phyloP scores from a whole-genome alignment of 257 asterid species.

The Solanum clarkiae region DNA sequence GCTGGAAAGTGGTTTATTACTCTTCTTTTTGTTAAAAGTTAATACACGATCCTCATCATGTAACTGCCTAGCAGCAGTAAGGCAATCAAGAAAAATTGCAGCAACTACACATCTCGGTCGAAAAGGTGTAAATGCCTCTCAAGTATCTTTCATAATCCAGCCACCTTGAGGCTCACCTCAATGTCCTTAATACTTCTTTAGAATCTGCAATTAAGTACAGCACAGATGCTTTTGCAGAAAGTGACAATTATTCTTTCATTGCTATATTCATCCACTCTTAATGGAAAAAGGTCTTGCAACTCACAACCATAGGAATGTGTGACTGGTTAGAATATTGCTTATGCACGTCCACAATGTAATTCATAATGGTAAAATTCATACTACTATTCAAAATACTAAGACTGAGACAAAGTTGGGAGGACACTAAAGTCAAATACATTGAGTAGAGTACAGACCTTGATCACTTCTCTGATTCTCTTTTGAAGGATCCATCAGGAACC shows the following conservation, averaged over 20 bases:
- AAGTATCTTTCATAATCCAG: neutral
- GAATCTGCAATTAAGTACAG: neutral
- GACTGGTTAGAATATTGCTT: neutral
- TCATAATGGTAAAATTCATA: neutral
- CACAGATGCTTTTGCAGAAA: neutral
- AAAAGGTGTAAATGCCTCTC: neutral
- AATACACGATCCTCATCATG: neutral
- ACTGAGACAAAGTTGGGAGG: neutral
- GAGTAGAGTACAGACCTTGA: constrained; percentile 14
- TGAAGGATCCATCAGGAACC: constrained; percentile 50
- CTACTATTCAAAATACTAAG: neutral
- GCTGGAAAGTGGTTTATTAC: neutral
- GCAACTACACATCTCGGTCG: neutral
- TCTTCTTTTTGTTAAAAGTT: neutral
- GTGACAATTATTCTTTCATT: neutral
- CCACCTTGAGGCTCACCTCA: neutral
- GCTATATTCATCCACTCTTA: neutral
- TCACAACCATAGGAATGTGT: neutral
- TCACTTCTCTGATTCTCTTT: constrained; percentile 54
- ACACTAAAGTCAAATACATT: neutral
- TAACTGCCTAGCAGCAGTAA: neutral
- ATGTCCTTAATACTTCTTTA: neutral
- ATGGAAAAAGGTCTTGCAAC: neutral
- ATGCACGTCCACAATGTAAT: neutral
- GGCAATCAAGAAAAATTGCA: neutral